These are phyloP conservation scores for Adansonia digitata DNA, from an alignment of 345 rosid genomes.

Conservation along the genomic window DNA sequence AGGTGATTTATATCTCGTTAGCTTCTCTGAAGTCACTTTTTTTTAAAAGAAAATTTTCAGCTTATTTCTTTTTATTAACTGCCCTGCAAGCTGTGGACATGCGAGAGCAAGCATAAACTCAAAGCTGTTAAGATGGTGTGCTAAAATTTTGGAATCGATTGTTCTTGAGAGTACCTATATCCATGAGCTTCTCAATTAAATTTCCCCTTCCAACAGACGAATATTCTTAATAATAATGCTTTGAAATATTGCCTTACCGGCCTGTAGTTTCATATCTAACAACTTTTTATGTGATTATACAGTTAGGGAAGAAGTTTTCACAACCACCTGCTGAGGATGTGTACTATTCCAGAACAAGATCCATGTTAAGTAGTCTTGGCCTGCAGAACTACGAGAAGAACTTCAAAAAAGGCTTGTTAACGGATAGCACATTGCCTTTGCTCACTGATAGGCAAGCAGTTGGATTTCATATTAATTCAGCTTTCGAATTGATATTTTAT, in stretches of 20 bases:
- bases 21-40: background rate
- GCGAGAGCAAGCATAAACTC: background rate
- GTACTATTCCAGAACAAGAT: slow-evolving; percentile 45
- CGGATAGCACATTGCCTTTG: slow-evolving; percentile 75
- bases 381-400: slow-evolving; percentile 84
- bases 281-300: slow-evolving; percentile 23
- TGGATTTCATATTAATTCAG: slow-evolving; percentile 1
- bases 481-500: background rate
- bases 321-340: slow-evolving; percentile 58
- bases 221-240: background rate
- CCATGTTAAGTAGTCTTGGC: slow-evolving; percentile 65
- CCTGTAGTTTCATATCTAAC: background rate
- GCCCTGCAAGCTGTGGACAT: background rate
- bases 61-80: background rate
- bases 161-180: background rate
- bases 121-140: background rate
- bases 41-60: too few species aligned
- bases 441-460: slow-evolving; percentile 73
- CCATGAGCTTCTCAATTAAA: background rate
- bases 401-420: slow-evolving; percentile 79
- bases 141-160: background rate
- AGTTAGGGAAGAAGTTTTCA: slow-evolving; percentile 70
- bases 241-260: background rate
- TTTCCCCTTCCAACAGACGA: background rate
- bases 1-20: slow-evolving; percentile 41